Base-by-base conservation (phyloP, 176 grass and related monocot genomes). In the Oryza punctata region DNA sequence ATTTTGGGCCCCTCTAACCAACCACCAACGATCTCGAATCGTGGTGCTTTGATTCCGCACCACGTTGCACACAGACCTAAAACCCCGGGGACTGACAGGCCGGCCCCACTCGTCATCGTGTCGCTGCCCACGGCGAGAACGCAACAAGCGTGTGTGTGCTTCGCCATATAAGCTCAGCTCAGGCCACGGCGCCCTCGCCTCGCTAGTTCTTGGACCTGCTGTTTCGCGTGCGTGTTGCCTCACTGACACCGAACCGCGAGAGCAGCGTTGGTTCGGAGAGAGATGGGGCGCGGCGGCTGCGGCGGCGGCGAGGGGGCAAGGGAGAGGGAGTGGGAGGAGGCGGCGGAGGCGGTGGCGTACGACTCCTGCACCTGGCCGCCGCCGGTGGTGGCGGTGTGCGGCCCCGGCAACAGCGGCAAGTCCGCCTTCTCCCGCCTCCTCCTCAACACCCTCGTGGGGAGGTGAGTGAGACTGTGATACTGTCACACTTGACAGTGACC, bases 331-430 rank as follows among this genome's bases (percentile, higher is more conserved):
- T 91, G 94, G 94, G 57, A 87, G 81, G 91, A 91, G 80, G 82
- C 70, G 3, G 81, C 91, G 23, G 57, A 89, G 25, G 61, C 81
- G 21, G 88, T 96, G 41, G 81, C 91, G 14, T 93, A 96, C 83
- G 89, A 93, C 85, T 93, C 94, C 4, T 85, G 84, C 82, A 86
- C 91, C 29, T 89, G 60, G 38, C 84, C 88, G 72, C 91, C 94
- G 84, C 91, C 91, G 30, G 67, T 96, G 59, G 80, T 71, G 10
- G 76, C 86, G 45, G 91, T 96, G 29, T 96, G 88, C 79, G 91
- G 91, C 19, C 86, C 91, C 2, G 86, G 88, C 4, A 96, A 93
- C 63, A 85, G 90, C 84, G 91, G 94, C 73, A 96, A 96, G 77
- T 89, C 91, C 19, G 81, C 85, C 6, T 96, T 96, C 91, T 87